Percentiles rank a stretch among this genome's conserved stretches.
These are phyloP conservation scores for Thyridium curvatum DNA, from an alignment of 2,329 filamentous ascomycete genomes.

Conservation along the genomic window DNA sequence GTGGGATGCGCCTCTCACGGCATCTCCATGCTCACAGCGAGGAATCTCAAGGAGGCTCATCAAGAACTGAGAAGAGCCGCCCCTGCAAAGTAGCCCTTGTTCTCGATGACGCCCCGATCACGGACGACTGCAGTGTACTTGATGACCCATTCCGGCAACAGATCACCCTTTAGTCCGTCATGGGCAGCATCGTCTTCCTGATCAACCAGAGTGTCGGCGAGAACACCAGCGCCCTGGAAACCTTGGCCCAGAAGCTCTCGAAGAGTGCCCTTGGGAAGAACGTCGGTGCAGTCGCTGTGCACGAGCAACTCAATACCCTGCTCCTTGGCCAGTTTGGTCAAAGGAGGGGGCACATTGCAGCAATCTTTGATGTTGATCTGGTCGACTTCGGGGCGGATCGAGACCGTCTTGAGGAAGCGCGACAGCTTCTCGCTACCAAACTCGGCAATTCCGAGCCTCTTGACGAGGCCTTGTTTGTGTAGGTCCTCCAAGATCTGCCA, in stretches of 20 bases:
- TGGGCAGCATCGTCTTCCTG: slow-evolving; percentile 31
- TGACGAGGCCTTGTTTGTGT: slow-evolving; percentile 63
- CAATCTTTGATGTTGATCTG: slow-evolving; percentile 97
- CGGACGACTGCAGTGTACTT: slow-evolving; percentile 96
- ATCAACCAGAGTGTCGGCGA: slow-evolving; percentile 43
- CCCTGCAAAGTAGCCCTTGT: slow-evolving; percentile 93
- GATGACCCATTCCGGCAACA: slow-evolving; percentile 88
- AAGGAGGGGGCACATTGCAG: slow-evolving; percentile 86
- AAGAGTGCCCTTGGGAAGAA: slow-evolving; percentile 79
- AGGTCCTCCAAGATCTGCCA: slow-evolving; percentile 71
- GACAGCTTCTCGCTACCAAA: slow-evolving; percentile 80
- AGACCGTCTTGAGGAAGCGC: slow-evolving; percentile 67
- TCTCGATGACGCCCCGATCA: slow-evolving; percentile 92
- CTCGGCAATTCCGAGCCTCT: slow-evolving; percentile 78
- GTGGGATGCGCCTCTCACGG: not conserved
- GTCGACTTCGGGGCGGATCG: slow-evolving; percentile 73
- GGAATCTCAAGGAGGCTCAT: not conserved
- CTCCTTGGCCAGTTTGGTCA: slow-evolving; percentile 77
- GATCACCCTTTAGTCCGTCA: slow-evolving; percentile 64
- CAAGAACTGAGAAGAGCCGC: slow-evolving; percentile 56
- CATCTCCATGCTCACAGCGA: too few species aligned
- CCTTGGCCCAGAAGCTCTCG: slow-evolving; percentile 74
- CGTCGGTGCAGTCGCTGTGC: slow-evolving; percentile 89
- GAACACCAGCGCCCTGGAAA: slow-evolving; percentile 65
- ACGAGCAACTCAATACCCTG: slow-evolving; percentile 82